Evolutionary conservation across 2,329 filamentous ascomycete genomes (phyloP), one percentile per base, ranked within the genome.

Genomic region (Anthostomella pinea): DNA sequence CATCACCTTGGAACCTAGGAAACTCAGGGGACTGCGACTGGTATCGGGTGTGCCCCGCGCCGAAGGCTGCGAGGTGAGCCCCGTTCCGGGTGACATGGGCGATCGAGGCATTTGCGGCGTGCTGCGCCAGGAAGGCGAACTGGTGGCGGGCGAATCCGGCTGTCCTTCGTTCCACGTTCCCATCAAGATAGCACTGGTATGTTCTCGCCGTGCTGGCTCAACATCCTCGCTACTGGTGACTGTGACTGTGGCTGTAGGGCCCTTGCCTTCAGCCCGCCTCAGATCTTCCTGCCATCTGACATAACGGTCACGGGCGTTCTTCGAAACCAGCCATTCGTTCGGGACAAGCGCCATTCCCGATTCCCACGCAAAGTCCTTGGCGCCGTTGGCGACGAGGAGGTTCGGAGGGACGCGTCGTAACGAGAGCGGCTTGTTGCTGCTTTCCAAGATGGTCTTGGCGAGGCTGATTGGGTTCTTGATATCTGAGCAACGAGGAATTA

Each of bases 401-500:
- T 96, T 97, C 8, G 93, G 93, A 7, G 94, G 90, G 4, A 98
- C 89, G 38, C 93, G 82, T 36, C 86, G 81, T 33, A 97, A 75
- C 6, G 87, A 87, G n/a, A 97, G 66, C 1, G 85, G 80, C 39
- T 81, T 75, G 32, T 78, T 85, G 39, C 87, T 87, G 39, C 78
- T 75, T 38, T 95, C 85, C 15, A 95, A 79, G 17, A 98, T 80
- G 23, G 86, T 63, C 30, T 91, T 86, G 35, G 93, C 93, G 6
- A 96, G 72, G 6, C 82, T 85, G 23, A 98, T 90, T 0, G 93
- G 93, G 51, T 98, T 98, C 51, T 85, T 90, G 58, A 98, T 81
- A 56, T 91, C 89, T 95, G n/a, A n/a, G n/a, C n/a, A n/a, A n/a
- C n/a, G n/a, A n/a, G n/a, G n/a, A n/a, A n/a, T n/a, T n/a, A n/a